These are phyloP conservation scores for Aspergillus sclerotioniger DNA, from an alignment of 495 filamentous ascomycete genomes.

Conservation along the genomic window DNA sequence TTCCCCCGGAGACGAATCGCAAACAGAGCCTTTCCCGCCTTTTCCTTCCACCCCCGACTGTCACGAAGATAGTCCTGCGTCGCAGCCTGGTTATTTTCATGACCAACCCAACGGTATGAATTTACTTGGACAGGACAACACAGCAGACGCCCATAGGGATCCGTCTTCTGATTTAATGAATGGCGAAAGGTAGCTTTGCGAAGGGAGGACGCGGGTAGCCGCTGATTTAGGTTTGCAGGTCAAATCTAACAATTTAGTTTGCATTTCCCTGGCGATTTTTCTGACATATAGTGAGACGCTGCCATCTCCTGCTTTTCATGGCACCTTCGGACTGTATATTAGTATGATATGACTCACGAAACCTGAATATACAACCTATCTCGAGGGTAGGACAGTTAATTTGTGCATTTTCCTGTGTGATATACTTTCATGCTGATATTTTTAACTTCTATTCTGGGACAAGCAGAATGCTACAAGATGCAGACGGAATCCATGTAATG, in stretches of 20 bases:
- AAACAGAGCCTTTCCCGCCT: conserved; percentile 40
- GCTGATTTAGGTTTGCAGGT: conserved; percentile 17
- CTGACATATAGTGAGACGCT: not conserved
- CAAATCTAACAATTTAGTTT: conserved; percentile 5
- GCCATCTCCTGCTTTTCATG: not conserved
- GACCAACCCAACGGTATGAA: not conserved
- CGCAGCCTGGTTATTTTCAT: not conserved
- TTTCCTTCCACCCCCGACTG: conserved; percentile 20
- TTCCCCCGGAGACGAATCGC: conserved; percentile 22
- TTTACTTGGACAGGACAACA: not conserved
- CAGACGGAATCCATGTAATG: not conserved
- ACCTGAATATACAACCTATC: not conserved
- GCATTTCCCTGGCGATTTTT: not conserved
- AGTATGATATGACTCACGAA: conserved; percentile 23
- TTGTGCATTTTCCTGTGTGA: not conserved
- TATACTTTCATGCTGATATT: not conserved
- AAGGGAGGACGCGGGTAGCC: not conserved
- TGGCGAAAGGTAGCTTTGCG: not conserved
- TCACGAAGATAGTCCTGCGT: conserved; percentile 4
- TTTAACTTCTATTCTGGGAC: not conserved
- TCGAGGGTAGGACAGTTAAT: not conserved
- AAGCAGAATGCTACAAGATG: not conserved
- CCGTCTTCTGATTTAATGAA: not conserved
- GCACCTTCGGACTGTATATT: not conserved
- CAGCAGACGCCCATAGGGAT: not conserved